Evolutionary conservation across 352 stramenopile genomes (phyloP).

Genomic region (Pythium brachiatum): DNA sequence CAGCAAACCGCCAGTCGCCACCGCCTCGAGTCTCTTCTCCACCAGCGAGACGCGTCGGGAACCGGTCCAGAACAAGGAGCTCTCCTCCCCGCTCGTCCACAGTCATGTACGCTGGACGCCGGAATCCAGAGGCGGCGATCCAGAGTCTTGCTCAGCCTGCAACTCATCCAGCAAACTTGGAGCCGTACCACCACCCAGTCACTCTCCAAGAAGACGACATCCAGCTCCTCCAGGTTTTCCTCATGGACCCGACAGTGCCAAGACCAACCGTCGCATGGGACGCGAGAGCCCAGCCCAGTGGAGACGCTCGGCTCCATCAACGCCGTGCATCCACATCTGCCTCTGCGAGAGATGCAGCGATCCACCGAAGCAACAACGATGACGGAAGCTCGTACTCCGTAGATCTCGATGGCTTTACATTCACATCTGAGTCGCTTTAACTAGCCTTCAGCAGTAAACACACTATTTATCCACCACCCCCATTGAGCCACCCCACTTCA

Average conservation of each 20-base stretch:
- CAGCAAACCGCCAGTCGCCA: slow-evolving; percentile 9
- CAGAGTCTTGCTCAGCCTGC: neutral
- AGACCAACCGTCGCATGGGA: neutral
- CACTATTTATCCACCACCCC: neutral
- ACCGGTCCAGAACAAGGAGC: slow-evolving; percentile 9
- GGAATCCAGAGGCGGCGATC: neutral
- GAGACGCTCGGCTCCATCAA: neutral
- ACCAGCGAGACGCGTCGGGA: neutral
- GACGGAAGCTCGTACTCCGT: slow-evolving; percentile 12
- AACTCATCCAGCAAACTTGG: neutral
- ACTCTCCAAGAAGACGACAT: slow-evolving; percentile 22
- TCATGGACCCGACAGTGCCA: slow-evolving; percentile 9
- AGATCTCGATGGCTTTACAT: slow-evolving; percentile 24
- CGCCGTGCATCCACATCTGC: neutral
- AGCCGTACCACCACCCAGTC: slow-evolving; percentile 24
- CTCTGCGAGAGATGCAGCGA: neutral
- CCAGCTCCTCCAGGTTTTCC: slow-evolving; percentile 21
- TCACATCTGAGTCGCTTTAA: slow-evolving; percentile 20
- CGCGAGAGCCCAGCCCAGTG: neutral
- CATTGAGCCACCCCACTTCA: neutral
- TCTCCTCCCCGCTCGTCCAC: slow-evolving; percentile 10
- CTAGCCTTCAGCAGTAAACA: slow-evolving; percentile 4
- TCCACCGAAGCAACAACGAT: neutral
- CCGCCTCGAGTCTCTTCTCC: neutral
- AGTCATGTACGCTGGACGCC: neutral